Conservation (phyloP, 2,329 filamentous ascomycete genomes). For the Chalaropsis thielavioides region DNA sequence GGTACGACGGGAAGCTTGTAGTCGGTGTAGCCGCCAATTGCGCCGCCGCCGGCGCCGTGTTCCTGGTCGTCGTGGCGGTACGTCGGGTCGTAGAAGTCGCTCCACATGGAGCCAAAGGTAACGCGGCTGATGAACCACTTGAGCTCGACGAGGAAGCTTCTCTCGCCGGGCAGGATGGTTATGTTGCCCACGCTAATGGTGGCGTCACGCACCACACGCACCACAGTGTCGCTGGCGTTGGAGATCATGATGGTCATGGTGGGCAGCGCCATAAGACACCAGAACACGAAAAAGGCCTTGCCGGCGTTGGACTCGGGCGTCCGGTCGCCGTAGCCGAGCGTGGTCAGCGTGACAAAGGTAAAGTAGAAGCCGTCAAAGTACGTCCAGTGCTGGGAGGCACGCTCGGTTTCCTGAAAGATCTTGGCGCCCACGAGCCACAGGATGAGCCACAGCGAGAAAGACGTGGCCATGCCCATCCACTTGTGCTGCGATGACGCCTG, state of each 20-base stretch:
- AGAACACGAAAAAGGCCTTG: constrained; percentile 83
- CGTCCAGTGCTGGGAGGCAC: constrained; percentile 42
- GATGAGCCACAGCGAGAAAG: constrained; percentile 50
- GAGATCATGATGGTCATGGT: constrained; percentile 79
- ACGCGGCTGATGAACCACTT: constrained; percentile 31
- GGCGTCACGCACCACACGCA: constrained; percentile 43
- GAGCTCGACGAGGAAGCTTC: constrained; percentile 32
- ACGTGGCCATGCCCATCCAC: constrained; percentile 60
- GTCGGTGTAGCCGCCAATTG: constrained; percentile 9
- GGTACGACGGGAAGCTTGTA: not conserved
- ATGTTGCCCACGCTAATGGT: constrained; percentile 43
- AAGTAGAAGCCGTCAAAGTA: constrained; percentile 83
- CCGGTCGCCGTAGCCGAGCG: constrained; percentile 75
- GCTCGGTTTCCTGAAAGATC: constrained; percentile 48
- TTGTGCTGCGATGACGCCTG: constrained; percentile 49
- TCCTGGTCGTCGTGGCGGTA: not conserved
- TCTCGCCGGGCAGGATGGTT: constrained; percentile 46
- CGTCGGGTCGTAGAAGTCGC: constrained; percentile 6
- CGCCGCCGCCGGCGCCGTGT: not conserved
- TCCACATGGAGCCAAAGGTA: constrained; percentile 32
- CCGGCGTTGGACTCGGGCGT: constrained; percentile 64
- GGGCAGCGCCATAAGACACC: constrained; percentile 72
- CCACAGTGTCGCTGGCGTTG: constrained; percentile 71
- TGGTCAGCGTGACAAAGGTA: constrained; percentile 66
- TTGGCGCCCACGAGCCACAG: constrained; percentile 72